A percentile compares a stretch with the other conserved stretches of the same genome.
Conservation (phyloP, 148 eudicot species). For the Camellia japonica region DNA sequence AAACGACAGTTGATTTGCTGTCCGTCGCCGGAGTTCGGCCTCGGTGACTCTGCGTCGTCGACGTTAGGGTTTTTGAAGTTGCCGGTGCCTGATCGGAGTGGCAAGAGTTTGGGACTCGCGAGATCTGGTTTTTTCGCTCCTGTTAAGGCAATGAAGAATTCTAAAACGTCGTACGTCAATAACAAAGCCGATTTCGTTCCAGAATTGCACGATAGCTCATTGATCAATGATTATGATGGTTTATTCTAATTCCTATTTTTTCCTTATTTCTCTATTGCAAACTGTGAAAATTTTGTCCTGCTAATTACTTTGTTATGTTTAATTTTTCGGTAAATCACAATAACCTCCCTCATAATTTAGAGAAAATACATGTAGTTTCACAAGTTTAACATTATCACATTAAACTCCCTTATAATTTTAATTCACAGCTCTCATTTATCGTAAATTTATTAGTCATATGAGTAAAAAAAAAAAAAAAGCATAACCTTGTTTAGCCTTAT, state of each 20-base stretch:
- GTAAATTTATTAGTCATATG: no score
- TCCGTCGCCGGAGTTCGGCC: not conserved
- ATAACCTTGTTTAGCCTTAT: no score
- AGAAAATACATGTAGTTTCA: no score
- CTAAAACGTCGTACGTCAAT: slow-evolving; percentile 27
- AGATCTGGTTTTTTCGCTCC: slow-evolving; percentile 27
- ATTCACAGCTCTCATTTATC: no score
- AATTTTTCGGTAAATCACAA: no score
- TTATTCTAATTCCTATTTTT: not conserved
- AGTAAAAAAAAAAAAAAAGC: no score
- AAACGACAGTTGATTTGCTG: not conserved
- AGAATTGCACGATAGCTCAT: not conserved
- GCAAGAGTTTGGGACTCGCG: slow-evolving; percentile 12
- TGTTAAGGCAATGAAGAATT: slow-evolving; percentile 32
- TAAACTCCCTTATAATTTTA: no score
- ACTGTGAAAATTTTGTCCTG: not conserved
- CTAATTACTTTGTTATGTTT: no score
- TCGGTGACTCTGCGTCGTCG: not conserved
- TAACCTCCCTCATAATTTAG: no score
- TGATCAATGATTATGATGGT: slow-evolving; percentile 16
- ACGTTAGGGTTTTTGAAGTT: slow-evolving; percentile 13
- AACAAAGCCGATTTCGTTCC: slow-evolving; percentile 9
- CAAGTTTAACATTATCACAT: no score
- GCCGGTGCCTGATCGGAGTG: not conserved
- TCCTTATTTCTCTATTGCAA: not conserved